phyloP scores from a whole-genome alignment of 768 basidiomycete species.

The Hygrocybe punicea region DNA sequence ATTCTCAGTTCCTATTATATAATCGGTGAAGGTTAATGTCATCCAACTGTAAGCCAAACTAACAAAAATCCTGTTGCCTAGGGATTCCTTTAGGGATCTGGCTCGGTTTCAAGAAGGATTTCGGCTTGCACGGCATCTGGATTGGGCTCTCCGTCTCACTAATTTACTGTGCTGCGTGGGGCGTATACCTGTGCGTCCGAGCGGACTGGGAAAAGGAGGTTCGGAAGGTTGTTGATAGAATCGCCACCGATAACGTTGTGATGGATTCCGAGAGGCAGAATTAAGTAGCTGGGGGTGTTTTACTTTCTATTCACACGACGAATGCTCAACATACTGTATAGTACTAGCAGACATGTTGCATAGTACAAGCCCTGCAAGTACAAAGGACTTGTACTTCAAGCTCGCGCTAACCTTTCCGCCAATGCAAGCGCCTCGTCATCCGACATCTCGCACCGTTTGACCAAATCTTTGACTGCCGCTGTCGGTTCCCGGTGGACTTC shows the following conservation, averaged over 20 bases:
- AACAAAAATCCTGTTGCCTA: constrained; percentile 12
- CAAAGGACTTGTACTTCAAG: too few species aligned
- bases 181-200: constrained; percentile 49
- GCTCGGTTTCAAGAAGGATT: constrained; percentile 59
- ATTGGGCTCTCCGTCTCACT: constrained; percentile 72
- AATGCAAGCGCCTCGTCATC: too few species aligned
- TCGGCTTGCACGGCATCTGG: constrained; percentile 77
- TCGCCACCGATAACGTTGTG: constrained; percentile 20
- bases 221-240: constrained; percentile 51
- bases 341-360: too few species aligned
- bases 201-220: constrained; percentile 74
- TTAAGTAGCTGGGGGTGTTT: too few species aligned
- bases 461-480: too few species aligned
- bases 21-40: constrained; percentile 43
- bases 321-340: too few species aligned
- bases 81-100: constrained; percentile 81
- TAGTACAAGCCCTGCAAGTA: too few species aligned
- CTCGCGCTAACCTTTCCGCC: too few species aligned
- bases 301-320: too few species aligned
- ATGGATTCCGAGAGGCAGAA: neutral
- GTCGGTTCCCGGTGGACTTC: too few species aligned
- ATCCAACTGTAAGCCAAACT: neutral
- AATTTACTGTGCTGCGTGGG: constrained; percentile 52
- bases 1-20: constrained; percentile 66
- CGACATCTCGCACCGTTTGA: too few species aligned